Percentiles rank a stretch among this genome's conserved stretches.
phyloP scores from a whole-genome alignment of 2,329 filamentous ascomycete genomes.

The Falciphora oryzae region DNA sequence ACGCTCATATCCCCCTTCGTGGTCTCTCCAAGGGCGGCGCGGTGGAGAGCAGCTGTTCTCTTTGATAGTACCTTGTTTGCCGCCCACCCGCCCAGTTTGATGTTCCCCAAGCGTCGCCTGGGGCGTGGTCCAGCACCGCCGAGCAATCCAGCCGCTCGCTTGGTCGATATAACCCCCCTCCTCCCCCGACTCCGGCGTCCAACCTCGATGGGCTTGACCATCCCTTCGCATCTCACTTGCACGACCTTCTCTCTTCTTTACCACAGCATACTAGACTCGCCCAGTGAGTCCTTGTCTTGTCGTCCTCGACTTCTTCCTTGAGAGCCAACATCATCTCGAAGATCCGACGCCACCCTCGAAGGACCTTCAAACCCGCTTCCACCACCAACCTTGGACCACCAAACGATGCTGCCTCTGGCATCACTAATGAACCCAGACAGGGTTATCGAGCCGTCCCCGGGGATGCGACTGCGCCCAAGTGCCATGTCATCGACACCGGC shows the following conservation, averaged over 20 bases:
- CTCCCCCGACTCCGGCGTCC: slow-evolving; percentile 25
- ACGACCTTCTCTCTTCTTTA: slow-evolving; percentile 22
- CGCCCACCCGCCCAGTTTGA: background rate
- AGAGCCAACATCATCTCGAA: background rate
- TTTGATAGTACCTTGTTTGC: background rate
- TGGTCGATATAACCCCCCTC: slow-evolving; percentile 19
- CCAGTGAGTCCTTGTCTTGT: background rate
- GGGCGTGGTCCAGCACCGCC: slow-evolving; percentile 9
- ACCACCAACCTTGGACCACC: background rate
- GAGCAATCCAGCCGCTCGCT: slow-evolving; percentile 18
- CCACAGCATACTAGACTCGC: background rate
- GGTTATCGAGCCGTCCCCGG: background rate
- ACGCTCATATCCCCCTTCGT: background rate
- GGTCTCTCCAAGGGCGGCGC: background rate
- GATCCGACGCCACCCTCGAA: background rate
- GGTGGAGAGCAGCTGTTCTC: background rate
- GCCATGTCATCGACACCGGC: slow-evolving; percentile 31
- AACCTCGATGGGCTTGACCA: slow-evolving; percentile 20
- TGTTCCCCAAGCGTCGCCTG: background rate
- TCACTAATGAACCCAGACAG: slow-evolving; percentile 59
- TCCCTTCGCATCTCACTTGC: background rate
- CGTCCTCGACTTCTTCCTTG: background rate
- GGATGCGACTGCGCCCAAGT: slow-evolving; percentile 36
- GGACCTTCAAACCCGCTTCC: background rate
- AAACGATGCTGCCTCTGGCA: slow-evolving; percentile 56